These are phyloP conservation scores for Fragaria vesca DNA, from an alignment of 306 rosid species.

Conservation along the genomic window DNA sequence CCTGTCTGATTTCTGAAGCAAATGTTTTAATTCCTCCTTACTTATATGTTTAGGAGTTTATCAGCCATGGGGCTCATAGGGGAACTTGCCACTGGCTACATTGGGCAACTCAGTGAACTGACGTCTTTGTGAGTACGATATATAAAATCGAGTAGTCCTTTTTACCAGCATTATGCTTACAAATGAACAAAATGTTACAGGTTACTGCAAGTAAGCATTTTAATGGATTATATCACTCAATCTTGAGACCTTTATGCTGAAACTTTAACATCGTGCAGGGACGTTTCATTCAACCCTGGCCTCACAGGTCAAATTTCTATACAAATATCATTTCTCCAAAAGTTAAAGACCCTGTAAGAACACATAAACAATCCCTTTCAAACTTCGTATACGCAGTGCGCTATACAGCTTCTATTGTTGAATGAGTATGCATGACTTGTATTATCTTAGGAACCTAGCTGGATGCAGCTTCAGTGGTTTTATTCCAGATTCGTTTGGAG, in stretches of 20 bases:
- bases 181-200: not conserved
- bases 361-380: slow-evolving; percentile 17
- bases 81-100: slow-evolving; percentile 53
- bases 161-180: not conserved
- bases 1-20: not conserved
- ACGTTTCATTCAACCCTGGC: slow-evolving; percentile 60
- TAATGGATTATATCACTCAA: not conserved
- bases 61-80: slow-evolving; percentile 62
- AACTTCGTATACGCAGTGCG: slow-evolving; percentile 1
- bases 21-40: no score
- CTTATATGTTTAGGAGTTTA: slow-evolving; percentile 38
- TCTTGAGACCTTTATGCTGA: not conserved
- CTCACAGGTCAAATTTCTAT: slow-evolving; percentile 56
- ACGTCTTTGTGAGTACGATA: slow-evolving; percentile 57
- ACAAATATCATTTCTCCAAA: slow-evolving; percentile 43
- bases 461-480: slow-evolving; percentile 72
- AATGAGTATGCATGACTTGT: not conserved
- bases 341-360: slow-evolving; percentile 60
- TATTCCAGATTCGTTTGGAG: slow-evolving; percentile 66
- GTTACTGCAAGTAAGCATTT: no score
- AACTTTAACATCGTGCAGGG: slow-evolving; percentile 40
- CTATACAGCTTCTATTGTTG: no score
- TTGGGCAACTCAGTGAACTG: slow-evolving; percentile 55
- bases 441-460: slow-evolving; percentile 57
- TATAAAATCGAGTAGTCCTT: not conserved